A percentile compares a stretch with the other conserved stretches of the same genome.
Conservation (phyloP, 2,329 filamentous ascomycete species). For the Colletotrichum chrysophilum region DNA sequence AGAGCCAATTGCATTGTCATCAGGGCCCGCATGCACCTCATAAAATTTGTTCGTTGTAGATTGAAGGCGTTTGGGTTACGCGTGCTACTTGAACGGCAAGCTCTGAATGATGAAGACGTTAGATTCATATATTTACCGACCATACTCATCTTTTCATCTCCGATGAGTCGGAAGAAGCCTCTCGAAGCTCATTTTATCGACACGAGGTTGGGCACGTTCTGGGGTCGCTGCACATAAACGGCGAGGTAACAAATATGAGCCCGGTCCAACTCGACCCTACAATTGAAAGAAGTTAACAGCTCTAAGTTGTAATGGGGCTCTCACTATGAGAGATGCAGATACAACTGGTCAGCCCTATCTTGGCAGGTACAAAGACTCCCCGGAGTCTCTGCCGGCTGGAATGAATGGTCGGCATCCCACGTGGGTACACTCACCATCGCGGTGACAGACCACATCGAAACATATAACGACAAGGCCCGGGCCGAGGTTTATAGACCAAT, state of each 20-base stretch:
- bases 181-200: no score
- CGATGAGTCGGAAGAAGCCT: no score
- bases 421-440: neutral
- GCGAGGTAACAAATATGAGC: no score
- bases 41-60: neutral
- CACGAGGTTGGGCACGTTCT: no score
- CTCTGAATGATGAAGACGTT: neutral
- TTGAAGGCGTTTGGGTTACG: neutral
- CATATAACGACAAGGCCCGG: neutral
- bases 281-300: neutral
- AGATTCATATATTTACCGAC: neutral
- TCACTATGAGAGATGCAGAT: neutral
- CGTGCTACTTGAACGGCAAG: neutral
- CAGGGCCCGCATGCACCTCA: fast-evolving
- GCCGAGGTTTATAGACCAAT: neutral
- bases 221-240: no score
- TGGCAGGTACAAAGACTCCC: neutral
- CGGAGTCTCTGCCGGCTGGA: neutral
- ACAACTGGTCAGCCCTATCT: neutral
- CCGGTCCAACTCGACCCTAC: no score
- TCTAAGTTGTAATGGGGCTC: no score
- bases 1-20: neutral
- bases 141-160: no score
- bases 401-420: neutral
- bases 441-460: neutral